Conservation (phyloP, 2,329 filamentous ascomycete genomes). For the Aspergillus thermomutatus region DNA sequence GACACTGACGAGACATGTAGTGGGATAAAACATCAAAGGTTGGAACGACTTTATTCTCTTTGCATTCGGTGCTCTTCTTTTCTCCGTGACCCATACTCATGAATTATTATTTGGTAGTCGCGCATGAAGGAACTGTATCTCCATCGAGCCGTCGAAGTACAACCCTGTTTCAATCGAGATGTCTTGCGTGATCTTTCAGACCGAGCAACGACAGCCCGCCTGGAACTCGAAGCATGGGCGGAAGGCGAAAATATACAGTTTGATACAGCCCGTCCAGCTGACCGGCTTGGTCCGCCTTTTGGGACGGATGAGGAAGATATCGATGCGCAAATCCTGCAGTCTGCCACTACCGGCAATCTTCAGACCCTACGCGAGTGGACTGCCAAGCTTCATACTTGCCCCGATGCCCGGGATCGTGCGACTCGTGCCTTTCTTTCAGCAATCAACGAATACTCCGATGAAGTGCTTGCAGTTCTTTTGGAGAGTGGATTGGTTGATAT, state of each 20-base stretch:
- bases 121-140: conserved; percentile 97
- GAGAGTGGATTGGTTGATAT: conserved; percentile 81
- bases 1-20: conserved; percentile 36
- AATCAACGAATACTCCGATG: conserved; percentile 77
- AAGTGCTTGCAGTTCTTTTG: conserved; percentile 71
- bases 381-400: conserved; percentile 61
- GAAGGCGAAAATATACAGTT: conserved; percentile 93
- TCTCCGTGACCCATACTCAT: conserved; percentile 21
- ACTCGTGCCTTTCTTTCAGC: conserved; percentile 88
- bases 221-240: conserved; percentile 94
- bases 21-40: conserved; percentile 99
- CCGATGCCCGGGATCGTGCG: conserved; percentile 68
- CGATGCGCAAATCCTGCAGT: conserved; percentile 83
- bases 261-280: conserved; percentile 50
- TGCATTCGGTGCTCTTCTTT: neutral
- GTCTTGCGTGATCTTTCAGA: conserved; percentile 96
- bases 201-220: conserved; percentile 90
- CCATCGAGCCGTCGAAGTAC: conserved; percentile 91
- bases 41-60: conserved; percentile 17
- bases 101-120: conserved; percentile 53
- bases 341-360: conserved; percentile 74
- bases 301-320: conserved; percentile 85
- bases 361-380: conserved; percentile 77
- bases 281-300: conserved; percentile 39
- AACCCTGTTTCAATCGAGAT: conserved; percentile 96